These are phyloP conservation scores for Aegilops longissima DNA, from an alignment of 176 grass and related monocot species.

Conservation along the genomic window DNA sequence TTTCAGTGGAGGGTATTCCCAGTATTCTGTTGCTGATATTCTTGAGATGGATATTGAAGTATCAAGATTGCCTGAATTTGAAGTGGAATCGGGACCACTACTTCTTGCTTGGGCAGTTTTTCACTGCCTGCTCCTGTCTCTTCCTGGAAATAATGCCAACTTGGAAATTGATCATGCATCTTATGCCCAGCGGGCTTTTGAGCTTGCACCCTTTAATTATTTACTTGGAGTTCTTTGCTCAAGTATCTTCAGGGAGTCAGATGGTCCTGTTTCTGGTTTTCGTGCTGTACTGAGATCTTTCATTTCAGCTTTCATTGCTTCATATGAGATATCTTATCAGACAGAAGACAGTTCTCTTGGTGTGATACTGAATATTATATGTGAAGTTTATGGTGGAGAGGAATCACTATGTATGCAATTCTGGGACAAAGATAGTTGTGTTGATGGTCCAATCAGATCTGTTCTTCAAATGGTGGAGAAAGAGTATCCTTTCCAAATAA, in stretches of 20 bases:
- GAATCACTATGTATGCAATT: constrained; percentile 94
- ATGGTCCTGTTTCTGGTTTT: constrained; percentile 95
- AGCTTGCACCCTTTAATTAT: constrained; percentile 66
- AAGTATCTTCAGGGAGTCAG: constrained; percentile 70
- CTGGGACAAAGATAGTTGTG: constrained; percentile 91
- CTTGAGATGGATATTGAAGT: constrained; percentile 86
- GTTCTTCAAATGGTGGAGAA: constrained; percentile 83
- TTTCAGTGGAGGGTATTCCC: constrained; percentile 70
- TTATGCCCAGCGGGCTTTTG: constrained; percentile 75
- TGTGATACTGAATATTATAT: constrained; percentile 68
- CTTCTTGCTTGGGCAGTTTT: constrained; percentile 87
- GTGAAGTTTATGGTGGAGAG: constrained; percentile 77
- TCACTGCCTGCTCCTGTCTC: constrained; percentile 70
- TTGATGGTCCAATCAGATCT: constrained; percentile 91
- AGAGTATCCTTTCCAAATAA: constrained; percentile 75
- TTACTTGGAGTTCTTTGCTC: constrained; percentile 67
- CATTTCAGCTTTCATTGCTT: constrained; percentile 88
- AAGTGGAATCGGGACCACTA: constrained; percentile 77
- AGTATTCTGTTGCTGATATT: constrained; percentile 81
- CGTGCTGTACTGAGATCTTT: constrained; percentile 72
- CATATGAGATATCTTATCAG: constrained; percentile 84
- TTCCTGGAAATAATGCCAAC: constrained; percentile 58
- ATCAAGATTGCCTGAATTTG: constrained; percentile 68
- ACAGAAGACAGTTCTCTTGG: constrained; percentile 57
- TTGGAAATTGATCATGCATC: constrained; percentile 81